These are phyloP conservation scores for Fusarium longipes DNA, from an alignment of 2,329 filamentous ascomycete species.

Conservation along the genomic window DNA sequence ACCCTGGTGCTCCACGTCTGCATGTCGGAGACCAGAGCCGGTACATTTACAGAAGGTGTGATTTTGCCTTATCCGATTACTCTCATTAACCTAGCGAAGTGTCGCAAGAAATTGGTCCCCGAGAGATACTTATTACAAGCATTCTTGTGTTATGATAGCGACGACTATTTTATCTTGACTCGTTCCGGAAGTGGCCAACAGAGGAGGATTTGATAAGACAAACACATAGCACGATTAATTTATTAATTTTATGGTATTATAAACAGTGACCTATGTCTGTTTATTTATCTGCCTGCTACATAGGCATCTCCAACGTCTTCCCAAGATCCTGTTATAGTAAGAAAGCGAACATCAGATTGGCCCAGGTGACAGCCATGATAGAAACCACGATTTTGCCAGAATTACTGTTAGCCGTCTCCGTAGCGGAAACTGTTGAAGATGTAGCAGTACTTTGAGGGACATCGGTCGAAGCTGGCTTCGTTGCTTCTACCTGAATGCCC, in stretches of 20 bases:
- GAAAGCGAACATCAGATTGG: background rate
- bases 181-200: too few relatives aligned
- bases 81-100: background rate
- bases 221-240: background rate
- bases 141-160: too few relatives aligned
- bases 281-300: background rate
- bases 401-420: background rate
- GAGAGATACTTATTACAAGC: too few relatives aligned
- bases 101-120: too few relatives aligned
- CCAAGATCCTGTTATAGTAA: background rate
- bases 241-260: background rate
- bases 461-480: background rate
- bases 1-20: background rate
- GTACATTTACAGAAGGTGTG: background rate
- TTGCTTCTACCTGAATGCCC: background rate
- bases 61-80: background rate
- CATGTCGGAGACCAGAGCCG: background rate
- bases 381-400: background rate
- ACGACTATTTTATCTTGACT: too few relatives aligned
- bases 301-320: rapidly evolving
- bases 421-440: background rate
- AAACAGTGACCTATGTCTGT: rapidly evolving
- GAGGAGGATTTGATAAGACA: too few relatives aligned
- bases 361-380: background rate
- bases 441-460: background rate